A percentile compares a stretch with the other conserved stretches of the same genome.
Evolutionary conservation across 192 early-diverging fungal genomes (phyloP).

Genomic region (Coemansia sp.): DNA sequence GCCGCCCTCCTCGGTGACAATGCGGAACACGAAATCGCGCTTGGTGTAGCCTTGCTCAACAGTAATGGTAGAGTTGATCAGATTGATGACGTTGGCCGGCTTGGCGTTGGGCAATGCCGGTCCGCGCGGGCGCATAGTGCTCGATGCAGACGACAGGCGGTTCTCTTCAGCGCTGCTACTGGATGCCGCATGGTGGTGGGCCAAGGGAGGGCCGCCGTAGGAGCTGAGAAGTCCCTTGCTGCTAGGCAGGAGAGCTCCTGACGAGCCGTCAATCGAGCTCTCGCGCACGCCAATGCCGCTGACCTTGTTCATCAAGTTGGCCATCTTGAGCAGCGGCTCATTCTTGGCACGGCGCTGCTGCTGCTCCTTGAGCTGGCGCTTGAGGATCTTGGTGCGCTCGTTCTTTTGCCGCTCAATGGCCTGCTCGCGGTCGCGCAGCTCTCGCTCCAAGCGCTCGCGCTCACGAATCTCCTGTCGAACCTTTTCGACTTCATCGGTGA

Average conservation of each 20-base stretch:
- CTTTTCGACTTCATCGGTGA: conserved; percentile 66
- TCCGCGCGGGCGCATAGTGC: conserved; percentile 43
- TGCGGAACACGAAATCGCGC: conserved; percentile 74
- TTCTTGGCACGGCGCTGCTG: conserved; percentile 59
- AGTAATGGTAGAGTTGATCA: conserved; percentile 74
- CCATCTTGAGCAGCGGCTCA: conserved; percentile 59
- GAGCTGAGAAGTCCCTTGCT: conserved; percentile 1
- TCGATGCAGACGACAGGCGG: conserved; percentile 31
- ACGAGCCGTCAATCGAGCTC: conserved; percentile 32
- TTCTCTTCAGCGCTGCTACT: conserved; percentile 13
- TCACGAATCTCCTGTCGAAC: conserved; percentile 68
- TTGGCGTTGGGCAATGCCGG: conserved; percentile 58
- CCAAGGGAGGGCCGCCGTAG: neutral
- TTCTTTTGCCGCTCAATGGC: conserved; percentile 53
- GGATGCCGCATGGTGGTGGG: neutral
- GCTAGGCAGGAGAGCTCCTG: neutral
- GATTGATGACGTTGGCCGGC: conserved; percentile 71
- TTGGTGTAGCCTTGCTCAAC: conserved; percentile 67
- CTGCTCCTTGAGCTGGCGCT: conserved; percentile 58
- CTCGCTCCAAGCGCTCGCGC: conserved; percentile 64
- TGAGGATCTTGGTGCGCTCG: conserved; percentile 57
- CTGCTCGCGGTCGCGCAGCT: conserved; percentile 60
- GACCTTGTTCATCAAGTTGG: conserved; percentile 56
- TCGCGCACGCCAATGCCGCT: conserved; percentile 33
- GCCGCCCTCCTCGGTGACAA: conserved; percentile 78